phyloP scores from a whole-genome alignment of 352 stramenopile species.

The Phytopythium cucurbitacearum region DNA sequence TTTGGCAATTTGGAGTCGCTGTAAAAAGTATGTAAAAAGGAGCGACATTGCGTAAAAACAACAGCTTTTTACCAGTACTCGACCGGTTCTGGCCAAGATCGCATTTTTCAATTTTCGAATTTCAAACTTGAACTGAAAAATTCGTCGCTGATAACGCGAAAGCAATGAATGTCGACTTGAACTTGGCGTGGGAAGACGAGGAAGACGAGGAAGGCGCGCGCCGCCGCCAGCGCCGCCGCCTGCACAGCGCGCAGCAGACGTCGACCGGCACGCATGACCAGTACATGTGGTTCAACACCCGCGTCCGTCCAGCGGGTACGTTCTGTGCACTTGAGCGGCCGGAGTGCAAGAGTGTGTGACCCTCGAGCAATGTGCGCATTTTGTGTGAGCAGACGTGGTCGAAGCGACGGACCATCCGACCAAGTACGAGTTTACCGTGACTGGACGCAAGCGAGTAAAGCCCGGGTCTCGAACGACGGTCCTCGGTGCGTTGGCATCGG shows the following conservation, averaged over 20 bases:
- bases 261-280: slow-evolving; percentile 12
- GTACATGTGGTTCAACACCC: slow-evolving; percentile 69
- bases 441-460: slow-evolving; percentile 70
- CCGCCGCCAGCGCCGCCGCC: slow-evolving; percentile 9
- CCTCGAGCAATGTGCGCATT: not conserved
- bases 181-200: slow-evolving; percentile 21
- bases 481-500: slow-evolving; percentile 34
- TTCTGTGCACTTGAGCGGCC: not conserved
- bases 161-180: slow-evolving; percentile 20
- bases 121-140: slow-evolving; percentile 22
- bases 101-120: slow-evolving; percentile 1
- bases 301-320: slow-evolving; percentile 52
- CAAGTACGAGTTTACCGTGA: slow-evolving; percentile 76
- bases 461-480: slow-evolving; percentile 45
- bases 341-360: no score
- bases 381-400: slow-evolving; percentile 48
- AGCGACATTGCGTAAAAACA: not conserved
- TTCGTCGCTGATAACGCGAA: slow-evolving; percentile 5
- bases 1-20: not conserved
- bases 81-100: not conserved
- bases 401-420: slow-evolving; percentile 64
- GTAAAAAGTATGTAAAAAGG: not conserved
- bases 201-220: slow-evolving; percentile 22
- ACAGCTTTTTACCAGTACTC: not conserved
- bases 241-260: slow-evolving; percentile 7